Evolutionary conservation across 768 basidiomycete genomes (phyloP), one percentile per base, ranked within the genome.

Genomic region (Suillus alpinus): DNA sequence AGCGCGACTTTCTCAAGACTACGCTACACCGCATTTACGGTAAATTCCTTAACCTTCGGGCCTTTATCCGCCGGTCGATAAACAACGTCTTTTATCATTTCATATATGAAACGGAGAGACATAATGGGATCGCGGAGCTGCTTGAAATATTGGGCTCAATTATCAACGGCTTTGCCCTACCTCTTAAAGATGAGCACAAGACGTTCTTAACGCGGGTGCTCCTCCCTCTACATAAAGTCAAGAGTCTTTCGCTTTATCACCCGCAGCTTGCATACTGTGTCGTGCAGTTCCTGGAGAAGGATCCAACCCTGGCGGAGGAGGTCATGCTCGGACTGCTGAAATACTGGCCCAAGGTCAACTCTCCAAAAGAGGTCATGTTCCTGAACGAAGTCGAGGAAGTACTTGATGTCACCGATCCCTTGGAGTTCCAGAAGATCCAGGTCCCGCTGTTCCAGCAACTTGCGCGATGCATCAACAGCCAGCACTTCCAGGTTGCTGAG

Each of bases 51-150:
- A 97, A 95, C 73, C 86, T 98, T 47, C 94, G 97, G 62, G 96
- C 97, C 44, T 98, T 98, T 77, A 98, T 99, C 69, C 91, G 97
- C 58, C 88, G 97, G 61, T 98, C 96, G 60, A 98, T 99, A 85
- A 97, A 96, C 82, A 97, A 98, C 69, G 96, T 99, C 68, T 99
- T 99, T 75, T 98, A 97, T 84, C 89, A 95, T 71, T 99, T 98
- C 80, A 83, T 98, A 68, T 99, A 99, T 76, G 97, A 99, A 75
- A 94, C 95, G 0, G 97, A 99, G 73, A 87, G 97, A 51, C 96
- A 99, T 81, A 99, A 99, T 71, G 97, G 97, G 39, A 98, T 99
- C 67, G 97, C 97, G 32, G 97, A 99, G 73, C 84, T 99, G 53
- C 81, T 99, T 59, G 97, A 99, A 76, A 99, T 99, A 62, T 83